Base-by-base conservation (phyloP, 495 filamentous ascomycete species). In the Aspergillus wentii region DNA sequence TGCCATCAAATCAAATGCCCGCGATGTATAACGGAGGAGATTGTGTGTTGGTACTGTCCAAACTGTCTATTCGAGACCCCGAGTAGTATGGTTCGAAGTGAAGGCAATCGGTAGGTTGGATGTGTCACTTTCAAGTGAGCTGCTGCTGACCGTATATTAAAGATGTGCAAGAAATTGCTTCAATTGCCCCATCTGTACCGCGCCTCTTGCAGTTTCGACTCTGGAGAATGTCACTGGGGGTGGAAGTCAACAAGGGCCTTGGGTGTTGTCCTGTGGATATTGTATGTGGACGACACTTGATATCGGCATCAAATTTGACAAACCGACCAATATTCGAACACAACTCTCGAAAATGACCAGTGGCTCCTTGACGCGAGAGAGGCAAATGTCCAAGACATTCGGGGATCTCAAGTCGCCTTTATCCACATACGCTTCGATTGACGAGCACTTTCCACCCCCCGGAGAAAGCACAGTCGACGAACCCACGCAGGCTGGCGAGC, bases 131-230 rank as follows among this genome's bases (percentile, higher is more conserved):
- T 8, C 13, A 15, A 8, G 28, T 14, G 21, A 41, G 14, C 17
- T 15, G 8, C 35, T 38, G 15, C 43, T 56, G 40, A 60, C 48
- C 11, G 25, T 25, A 19, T 16, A 4, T 27, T 27, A n/a, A 45
- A 97, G 92, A 56, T 98, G 92, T 54, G 86, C 87, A 13, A 76
- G 92, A 43, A 95, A 87, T 52, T 98, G 92, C 61, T 96, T 90
- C 69, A 85, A 90, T 54, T 98, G 92, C 49, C 94, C 92, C 1
- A 64, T 84, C 40, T 98, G 92, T 58, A 81, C 82, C n/a, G 77
- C 87, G 2, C 84, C 86, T 15, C 71, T 95, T 8, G 68, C 79
- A 15, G 82, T 94, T 28, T 84, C 73, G 37, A 75, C 78, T 15
- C 59, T 86, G 41, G 81, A 84, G 31, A 64, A 57, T 49, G 54